phyloP scores from a whole-genome alignment of 495 filamentous ascomycete species.

The Aeminium ludgeri region DNA sequence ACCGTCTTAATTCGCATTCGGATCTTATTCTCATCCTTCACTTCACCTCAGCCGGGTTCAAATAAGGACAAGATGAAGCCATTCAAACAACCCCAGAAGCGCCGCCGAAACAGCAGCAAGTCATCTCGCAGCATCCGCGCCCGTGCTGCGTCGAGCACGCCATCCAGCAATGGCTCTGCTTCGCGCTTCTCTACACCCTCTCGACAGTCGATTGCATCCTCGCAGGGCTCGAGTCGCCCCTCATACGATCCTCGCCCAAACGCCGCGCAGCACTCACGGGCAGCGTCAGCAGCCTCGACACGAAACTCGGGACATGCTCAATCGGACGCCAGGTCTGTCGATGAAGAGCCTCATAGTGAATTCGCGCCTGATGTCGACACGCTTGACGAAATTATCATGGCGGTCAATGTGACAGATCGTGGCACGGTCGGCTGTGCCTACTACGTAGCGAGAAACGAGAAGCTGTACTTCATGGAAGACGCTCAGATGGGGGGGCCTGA shows the following conservation, averaged over 20 bases:
- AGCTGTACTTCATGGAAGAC: conserved; percentile 66
- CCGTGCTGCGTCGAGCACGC: conserved; percentile 1
- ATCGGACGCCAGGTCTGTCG: too few relatives aligned
- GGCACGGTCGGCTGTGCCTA: conserved; percentile 74
- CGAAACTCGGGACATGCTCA: background rate
- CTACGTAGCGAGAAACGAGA: conserved; percentile 59
- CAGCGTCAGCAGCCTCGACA: conserved; percentile 4
- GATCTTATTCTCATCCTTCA: background rate
- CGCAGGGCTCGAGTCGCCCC: background rate
- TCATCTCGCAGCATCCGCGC: conserved; percentile 2
- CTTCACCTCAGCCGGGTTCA: background rate
- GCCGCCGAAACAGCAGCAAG: conserved; percentile 1
- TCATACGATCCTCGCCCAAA: background rate
- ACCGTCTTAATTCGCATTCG: background rate
- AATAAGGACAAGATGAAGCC: conserved; percentile 2
- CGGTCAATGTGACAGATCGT: conserved; percentile 56
- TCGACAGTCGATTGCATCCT: background rate
- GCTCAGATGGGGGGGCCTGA: conserved; percentile 53
- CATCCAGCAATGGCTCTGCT: background rate
- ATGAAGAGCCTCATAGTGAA: background rate
- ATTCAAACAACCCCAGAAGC: conserved; percentile 1
- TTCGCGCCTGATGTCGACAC: conserved; percentile 37
- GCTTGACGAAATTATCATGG: conserved; percentile 65
- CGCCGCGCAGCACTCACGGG: background rate
- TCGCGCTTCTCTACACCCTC: conserved; percentile 5